Conservation (phyloP, 371 early-diverging fungal species). For the Circinella minor region DNA sequence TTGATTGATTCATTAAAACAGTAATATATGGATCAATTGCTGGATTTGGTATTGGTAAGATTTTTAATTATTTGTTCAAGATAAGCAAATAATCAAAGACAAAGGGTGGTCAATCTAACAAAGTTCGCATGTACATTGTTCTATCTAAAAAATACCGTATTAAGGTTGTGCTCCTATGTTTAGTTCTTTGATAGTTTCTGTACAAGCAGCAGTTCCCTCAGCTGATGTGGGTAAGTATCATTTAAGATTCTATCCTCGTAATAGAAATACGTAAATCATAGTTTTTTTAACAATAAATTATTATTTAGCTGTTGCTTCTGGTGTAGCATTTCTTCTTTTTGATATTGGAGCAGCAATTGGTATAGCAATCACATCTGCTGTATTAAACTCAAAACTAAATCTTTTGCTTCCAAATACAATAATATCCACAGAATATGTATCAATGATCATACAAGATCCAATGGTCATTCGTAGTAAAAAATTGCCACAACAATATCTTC, state of each 20-base stretch:
- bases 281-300: neutral
- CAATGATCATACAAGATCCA: neutral
- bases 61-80: neutral
- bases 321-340: neutral
- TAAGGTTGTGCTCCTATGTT: neutral
- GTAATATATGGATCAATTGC: neutral
- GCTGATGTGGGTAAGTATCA: neutral
- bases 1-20: neutral
- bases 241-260: too few species aligned
- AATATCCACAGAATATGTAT: neutral
- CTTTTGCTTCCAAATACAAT: neutral
- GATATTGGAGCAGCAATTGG: constrained; percentile 1
- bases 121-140: too few species aligned
- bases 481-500: neutral
- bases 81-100: too few species aligned
- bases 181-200: neutral
- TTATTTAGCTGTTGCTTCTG: neutral
- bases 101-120: too few species aligned
- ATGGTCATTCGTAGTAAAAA: neutral
- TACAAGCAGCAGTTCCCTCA: neutral
- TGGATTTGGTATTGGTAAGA: neutral
- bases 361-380: neutral
- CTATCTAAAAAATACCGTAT: neutral
- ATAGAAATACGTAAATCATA: neutral
- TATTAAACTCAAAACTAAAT: neutral